A percentile compares a stretch with the other conserved stretches of the same genome.
These are phyloP conservation scores for Aspergillus sojae DNA, from an alignment of 2,329 filamentous ascomycete genomes.

Conservation along the genomic window DNA sequence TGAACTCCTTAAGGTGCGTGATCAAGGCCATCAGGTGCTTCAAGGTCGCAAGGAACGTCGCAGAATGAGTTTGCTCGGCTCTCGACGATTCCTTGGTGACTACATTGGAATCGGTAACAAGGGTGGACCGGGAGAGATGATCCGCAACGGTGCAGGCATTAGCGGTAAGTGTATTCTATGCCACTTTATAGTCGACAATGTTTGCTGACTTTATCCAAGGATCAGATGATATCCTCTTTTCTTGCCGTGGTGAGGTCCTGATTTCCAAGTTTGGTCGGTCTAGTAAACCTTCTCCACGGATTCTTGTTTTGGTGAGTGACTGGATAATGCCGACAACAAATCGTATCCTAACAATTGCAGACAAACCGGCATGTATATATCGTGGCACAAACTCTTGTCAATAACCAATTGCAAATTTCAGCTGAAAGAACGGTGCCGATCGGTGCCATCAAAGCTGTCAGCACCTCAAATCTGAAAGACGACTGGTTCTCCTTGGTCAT, in stretches of 20 bases:
- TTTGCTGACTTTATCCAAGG: conserved; percentile 24
- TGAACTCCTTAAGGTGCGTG: conserved; percentile 84
- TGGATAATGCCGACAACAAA: too few relatives aligned
- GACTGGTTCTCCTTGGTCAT: conserved; percentile 96
- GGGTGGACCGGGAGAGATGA: conserved; percentile 76
- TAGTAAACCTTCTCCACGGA: conserved; percentile 87
- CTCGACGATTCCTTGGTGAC: conserved; percentile 88
- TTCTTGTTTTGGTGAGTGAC: conserved; percentile 67
- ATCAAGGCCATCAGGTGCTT: conserved; percentile 81
- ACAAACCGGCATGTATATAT: conserved; percentile 88
- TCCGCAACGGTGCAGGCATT: conserved; percentile 74
- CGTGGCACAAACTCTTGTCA: conserved; percentile 79
- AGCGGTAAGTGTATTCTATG: conserved; percentile 52
- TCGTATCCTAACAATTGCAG: conserved; percentile 30
- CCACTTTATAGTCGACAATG: too few relatives aligned
- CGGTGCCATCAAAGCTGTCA: conserved; percentile 85
- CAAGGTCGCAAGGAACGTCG: conserved; percentile 86
- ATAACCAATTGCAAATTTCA: conserved; percentile 77
- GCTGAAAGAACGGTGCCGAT: conserved; percentile 81
- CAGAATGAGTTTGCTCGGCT: conserved; percentile 87
- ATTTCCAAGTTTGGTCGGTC: conserved; percentile 96
- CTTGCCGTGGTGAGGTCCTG: conserved; percentile 84
- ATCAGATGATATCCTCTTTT: conserved; percentile 78
- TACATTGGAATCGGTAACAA: conserved; percentile 86
- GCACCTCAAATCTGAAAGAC: conserved; percentile 78